A percentile compares a stretch with the other conserved stretches of the same genome.
Conservation (phyloP, 1,284 basidiomycete genomes). For the Pseudozyma thailandica region DNA sequence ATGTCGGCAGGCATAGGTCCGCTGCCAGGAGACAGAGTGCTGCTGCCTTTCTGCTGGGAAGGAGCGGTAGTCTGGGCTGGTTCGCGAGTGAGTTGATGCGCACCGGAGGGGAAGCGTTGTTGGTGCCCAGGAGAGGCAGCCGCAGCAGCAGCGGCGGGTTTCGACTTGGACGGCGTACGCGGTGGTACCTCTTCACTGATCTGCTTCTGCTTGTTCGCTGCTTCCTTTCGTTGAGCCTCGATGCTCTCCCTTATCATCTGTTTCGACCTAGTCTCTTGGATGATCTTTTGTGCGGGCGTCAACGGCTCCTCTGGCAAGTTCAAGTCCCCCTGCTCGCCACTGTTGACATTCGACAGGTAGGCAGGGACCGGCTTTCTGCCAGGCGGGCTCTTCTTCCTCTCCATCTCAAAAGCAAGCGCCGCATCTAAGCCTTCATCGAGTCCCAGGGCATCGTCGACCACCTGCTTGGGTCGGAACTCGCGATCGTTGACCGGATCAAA, state of each 20-base stretch:
- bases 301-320: constrained; percentile 25
- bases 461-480: constrained; percentile 26
- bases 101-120: constrained; percentile 34
- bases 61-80: constrained; percentile 5
- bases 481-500: constrained; percentile 34
- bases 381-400: constrained; percentile 46
- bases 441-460: constrained; percentile 24
- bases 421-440: constrained; percentile 18
- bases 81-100: constrained; percentile 37
- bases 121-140: constrained; percentile 7
- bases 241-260: constrained; percentile 47
- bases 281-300: constrained; percentile 61
- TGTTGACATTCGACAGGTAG: constrained; percentile 12
- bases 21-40: constrained; percentile 44
- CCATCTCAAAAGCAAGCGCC: constrained; percentile 19
- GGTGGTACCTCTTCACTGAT: constrained; percentile 7
- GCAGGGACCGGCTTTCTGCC: constrained; percentile 54
- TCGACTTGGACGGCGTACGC: constrained; percentile 27
- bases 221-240: constrained; percentile 32
- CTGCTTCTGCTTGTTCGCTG: constrained; percentile 10
- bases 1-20: constrained; percentile 56
- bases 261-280: constrained; percentile 55
- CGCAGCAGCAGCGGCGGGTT: background rate
- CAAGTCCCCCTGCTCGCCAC: background rate
- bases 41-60: constrained; percentile 5